Percentiles rank a stretch among this genome's conserved stretches.
These are phyloP conservation scores for Austroboletus niveus DNA, from an alignment of 1,284 basidiomycete species.

Conservation along the genomic window DNA sequence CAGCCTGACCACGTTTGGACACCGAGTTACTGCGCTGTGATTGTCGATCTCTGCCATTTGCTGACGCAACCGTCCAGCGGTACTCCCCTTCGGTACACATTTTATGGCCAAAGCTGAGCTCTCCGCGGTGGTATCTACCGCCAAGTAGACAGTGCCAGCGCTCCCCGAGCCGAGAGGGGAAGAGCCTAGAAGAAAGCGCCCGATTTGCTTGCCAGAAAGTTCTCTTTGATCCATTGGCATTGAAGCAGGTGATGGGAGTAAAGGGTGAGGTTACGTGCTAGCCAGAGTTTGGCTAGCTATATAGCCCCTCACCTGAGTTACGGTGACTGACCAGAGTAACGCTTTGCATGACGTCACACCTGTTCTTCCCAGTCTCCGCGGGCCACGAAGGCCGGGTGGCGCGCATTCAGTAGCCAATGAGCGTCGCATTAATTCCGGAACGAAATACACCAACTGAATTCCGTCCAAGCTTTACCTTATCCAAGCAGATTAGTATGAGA, in stretches of 20 bases:
- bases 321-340: no score
- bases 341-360: no score
- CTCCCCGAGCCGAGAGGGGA: conserved; percentile 11
- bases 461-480: no score
- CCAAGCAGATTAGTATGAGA: no score
- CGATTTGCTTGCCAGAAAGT: conserved; percentile 13
- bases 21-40: conserved; percentile 49
- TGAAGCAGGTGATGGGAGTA: not conserved
- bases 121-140: conserved; percentile 3
- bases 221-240: conserved; percentile 3
- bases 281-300: no score
- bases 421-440: no score
- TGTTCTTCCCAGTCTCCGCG: no score
- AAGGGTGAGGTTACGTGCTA: not conserved
- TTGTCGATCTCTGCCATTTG: conserved; percentile 58
- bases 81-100: conserved; percentile 51
- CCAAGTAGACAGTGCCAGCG: conserved; percentile 12
- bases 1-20: conserved; percentile 50
- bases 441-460: no score
- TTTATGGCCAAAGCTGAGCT: conserved; percentile 64
- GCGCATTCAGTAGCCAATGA: no score
- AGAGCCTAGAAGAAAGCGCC: conserved; percentile 6
- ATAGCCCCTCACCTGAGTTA: no score
- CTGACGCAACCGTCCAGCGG: conserved; percentile 46
- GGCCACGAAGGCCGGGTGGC: no score